Percentiles rank a stretch among this genome's conserved stretches.
These are phyloP conservation scores for Raphanus hybrid DNA, from an alignment of 441 rosid genomes.

Conservation along the genomic window DNA sequence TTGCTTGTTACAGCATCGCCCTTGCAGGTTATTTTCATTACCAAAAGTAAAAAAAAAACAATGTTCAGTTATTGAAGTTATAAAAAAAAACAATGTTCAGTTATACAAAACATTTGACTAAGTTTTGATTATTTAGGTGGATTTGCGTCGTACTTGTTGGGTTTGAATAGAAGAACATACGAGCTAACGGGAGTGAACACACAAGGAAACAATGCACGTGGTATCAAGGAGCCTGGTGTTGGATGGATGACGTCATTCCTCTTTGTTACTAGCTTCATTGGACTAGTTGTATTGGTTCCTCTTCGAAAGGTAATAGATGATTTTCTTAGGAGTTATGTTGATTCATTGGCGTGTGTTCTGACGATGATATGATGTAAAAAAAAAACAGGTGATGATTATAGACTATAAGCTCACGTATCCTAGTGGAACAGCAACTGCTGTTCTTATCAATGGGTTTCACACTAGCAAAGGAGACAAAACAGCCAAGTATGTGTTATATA, in stretches of 20 bases:
- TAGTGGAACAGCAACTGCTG: constrained; percentile 96
- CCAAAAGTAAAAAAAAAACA: background rate
- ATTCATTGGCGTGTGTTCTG: background rate
- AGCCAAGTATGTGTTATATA: constrained; percentile 63
- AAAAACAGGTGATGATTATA: constrained; percentile 76
- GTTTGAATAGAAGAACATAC: constrained; percentile 73
- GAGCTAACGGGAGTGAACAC: constrained; percentile 64
- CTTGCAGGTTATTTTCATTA: constrained; percentile 62
- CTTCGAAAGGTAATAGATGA: constrained; percentile 69
- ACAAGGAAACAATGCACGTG: constrained; percentile 63
- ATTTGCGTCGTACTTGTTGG: constrained; percentile 89
- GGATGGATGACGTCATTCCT: constrained; percentile 95
- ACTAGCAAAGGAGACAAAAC: constrained; percentile 77
- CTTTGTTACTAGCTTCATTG: constrained; percentile 78
- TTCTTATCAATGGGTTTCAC: constrained; percentile 93
- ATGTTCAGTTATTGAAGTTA: background rate
- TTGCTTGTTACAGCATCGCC: constrained; percentile 89
- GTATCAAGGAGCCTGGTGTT: constrained; percentile 82
- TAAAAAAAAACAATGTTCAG: background rate
- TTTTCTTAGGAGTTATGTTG: background rate
- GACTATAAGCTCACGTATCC: constrained; percentile 87
- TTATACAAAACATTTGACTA: background rate
- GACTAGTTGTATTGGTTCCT: constrained; percentile 84
- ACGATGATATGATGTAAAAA: background rate
- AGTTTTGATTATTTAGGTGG: constrained; percentile 59